Evolutionary conservation across 2,329 filamentous ascomycete genomes (phyloP).

Genomic region (Alternaria burnsii): DNA sequence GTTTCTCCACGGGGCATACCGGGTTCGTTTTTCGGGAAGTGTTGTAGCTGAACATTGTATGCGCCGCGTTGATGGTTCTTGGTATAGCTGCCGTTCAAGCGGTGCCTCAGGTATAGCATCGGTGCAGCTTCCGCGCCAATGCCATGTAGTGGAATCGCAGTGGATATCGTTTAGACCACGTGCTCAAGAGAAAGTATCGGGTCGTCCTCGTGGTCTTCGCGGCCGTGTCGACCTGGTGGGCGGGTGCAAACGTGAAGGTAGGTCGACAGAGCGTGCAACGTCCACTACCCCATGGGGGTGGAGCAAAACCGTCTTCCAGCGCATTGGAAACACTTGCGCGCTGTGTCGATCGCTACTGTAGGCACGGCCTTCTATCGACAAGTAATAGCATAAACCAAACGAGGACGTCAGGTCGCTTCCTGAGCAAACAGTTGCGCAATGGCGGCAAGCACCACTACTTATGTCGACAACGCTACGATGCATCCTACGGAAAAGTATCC

Average conservation of each 20-base stretch:
- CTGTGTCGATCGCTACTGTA: slow-evolving; percentile 5
- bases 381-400: neutral
- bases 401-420: neutral
- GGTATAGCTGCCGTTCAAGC: slow-evolving; percentile 12
- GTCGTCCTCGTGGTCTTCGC: neutral
- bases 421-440: neutral
- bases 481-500: slow-evolving; percentile 10
- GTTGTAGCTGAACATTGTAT: slow-evolving; percentile 3
- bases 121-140: slow-evolving; percentile 6
- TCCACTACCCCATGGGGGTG: slow-evolving; percentile 28
- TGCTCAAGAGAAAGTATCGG: slow-evolving; percentile 16
- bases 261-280: neutral
- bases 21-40: slow-evolving; percentile 13
- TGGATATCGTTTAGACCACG: neutral
- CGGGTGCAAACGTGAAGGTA: neutral
- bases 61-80: neutral
- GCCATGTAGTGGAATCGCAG: neutral
- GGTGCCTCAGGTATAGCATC: slow-evolving; percentile 3
- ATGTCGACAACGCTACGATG: neutral
- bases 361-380: neutral
- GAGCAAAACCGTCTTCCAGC: slow-evolving; percentile 17
- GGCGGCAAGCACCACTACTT: neutral
- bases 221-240: slow-evolving; percentile 7
- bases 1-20: slow-evolving; percentile 22
- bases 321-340: slow-evolving; percentile 16